A percentile compares a stretch with the other conserved stretches of the same genome.
phyloP scores from a whole-genome alignment of 2,329 filamentous ascomycete genomes.

The Clonostachys chloroleuca region DNA sequence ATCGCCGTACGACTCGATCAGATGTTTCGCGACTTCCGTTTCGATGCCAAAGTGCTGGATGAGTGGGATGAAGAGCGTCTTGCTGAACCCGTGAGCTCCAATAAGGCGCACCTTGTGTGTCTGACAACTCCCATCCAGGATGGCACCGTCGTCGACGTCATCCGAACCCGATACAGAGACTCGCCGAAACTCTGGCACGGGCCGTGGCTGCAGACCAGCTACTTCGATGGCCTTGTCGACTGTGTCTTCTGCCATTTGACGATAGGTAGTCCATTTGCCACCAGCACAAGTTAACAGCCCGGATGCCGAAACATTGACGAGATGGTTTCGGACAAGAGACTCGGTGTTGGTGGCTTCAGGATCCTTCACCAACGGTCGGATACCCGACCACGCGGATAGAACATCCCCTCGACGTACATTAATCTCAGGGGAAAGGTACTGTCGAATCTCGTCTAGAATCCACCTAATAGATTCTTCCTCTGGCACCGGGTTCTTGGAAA shows the following conservation, averaged over 20 bases:
- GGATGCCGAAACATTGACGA: conserved; percentile 74
- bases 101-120: conserved; percentile 79
- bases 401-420: conserved; percentile 81
- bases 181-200: conserved; percentile 56
- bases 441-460: conserved; percentile 80
- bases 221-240: conserved; percentile 74
- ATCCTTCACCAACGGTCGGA: conserved; percentile 80
- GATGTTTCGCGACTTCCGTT: conserved; percentile 86
- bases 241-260: conserved; percentile 88
- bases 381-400: conserved; percentile 86
- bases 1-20: conserved; percentile 85
- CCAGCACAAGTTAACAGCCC: conserved; percentile 82
- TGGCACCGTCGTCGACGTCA: conserved; percentile 67
- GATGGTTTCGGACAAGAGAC: conserved; percentile 81
- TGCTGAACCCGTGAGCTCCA: conserved; percentile 83
- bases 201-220: conserved; percentile 57
- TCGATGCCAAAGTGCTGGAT: conserved; percentile 92
- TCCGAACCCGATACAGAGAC: conserved; percentile 65
- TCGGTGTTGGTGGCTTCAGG: conserved; percentile 83
- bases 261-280: conserved; percentile 91
- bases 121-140: conserved; percentile 64
- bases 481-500: conserved; percentile 70
- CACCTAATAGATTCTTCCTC: conserved; percentile 82
- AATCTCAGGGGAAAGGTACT: conserved; percentile 80
- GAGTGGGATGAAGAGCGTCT: conserved; percentile 87